phyloP scores from a whole-genome alignment of 306 rosid species.

The Cicer cuneatum region DNA sequence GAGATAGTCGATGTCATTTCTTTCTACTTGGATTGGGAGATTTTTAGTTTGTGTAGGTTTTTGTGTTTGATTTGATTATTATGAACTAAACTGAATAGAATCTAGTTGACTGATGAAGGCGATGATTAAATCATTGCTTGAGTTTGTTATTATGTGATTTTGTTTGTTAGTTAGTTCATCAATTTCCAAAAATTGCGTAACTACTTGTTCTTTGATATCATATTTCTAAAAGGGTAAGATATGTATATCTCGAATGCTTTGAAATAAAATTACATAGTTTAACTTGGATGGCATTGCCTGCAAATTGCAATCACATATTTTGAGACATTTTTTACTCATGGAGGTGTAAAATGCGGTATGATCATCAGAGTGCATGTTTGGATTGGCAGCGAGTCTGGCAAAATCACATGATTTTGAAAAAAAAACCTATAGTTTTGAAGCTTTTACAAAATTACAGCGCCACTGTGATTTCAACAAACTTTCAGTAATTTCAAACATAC shows the following conservation, averaged over 20 bases:
- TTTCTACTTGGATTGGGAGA: no score
- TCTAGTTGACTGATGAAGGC: constrained; percentile 26
- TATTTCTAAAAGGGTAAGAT: no score
- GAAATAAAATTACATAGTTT: constrained; percentile 8
- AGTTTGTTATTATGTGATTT: not conserved
- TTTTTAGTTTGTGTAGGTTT: no score
- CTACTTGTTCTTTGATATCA: no score
- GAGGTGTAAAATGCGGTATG: constrained; percentile 4
- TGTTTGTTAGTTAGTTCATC: constrained; percentile 8
- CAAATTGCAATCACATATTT: not conserved
- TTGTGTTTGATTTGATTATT: constrained; percentile 38
- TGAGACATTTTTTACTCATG: constrained; percentile 6
- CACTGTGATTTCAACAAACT: no score
- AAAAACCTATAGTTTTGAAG: no score
- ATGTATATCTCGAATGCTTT: not conserved
- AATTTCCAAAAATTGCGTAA: not conserved
- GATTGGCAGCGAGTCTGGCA: no score
- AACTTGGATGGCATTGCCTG: not conserved
- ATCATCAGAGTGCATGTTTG: not conserved
- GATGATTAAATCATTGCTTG: constrained; percentile 4
- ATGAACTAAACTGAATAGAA: not conserved
- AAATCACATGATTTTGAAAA: no score
- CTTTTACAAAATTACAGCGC: no score
- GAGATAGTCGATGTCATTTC: no score
- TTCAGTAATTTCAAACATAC: no score